Evolutionary conservation across 148 eudicot genomes (phyloP).

Genomic region (Camellia japonica): DNA sequence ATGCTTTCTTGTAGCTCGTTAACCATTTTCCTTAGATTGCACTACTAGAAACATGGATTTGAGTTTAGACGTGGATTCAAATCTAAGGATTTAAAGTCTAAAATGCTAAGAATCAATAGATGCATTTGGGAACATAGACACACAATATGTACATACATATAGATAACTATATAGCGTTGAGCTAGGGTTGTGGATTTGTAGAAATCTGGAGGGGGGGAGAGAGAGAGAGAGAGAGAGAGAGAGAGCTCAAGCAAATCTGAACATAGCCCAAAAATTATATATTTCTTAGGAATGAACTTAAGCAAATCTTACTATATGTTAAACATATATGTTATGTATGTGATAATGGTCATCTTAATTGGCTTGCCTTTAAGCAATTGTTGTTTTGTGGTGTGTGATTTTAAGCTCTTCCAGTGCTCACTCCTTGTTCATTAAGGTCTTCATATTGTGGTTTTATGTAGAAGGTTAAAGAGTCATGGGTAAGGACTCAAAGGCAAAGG

Average conservation of each 20-base stretch:
- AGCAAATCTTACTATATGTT: background rate
- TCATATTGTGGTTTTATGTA: background rate
- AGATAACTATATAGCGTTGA: too few species aligned
- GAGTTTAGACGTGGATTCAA: too few species aligned
- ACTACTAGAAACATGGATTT: background rate
- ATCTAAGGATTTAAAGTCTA: too few species aligned
- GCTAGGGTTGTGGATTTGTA: too few species aligned
- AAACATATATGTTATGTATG: background rate
- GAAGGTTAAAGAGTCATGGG: slow-evolving; percentile 51
- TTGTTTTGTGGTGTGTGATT: background rate
- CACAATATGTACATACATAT: too few species aligned
- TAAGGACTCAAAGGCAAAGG: slow-evolving; percentile 66
- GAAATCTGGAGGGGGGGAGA: too few species aligned
- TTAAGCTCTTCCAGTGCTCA: background rate
- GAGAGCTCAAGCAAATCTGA: too few species aligned
- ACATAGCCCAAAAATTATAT: background rate
- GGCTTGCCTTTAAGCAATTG: background rate
- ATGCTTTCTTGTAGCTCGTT: background rate
- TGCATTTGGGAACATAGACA: background rate
- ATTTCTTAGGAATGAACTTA: background rate
- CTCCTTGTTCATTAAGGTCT: background rate
- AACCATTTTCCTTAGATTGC: background rate
- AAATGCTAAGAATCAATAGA: background rate
- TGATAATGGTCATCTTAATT: background rate
- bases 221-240: too few species aligned